Percentiles rank a stretch among this genome's conserved stretches.
Conservation (phyloP, 345 rosid species). For the Populus euphratica region DNA sequence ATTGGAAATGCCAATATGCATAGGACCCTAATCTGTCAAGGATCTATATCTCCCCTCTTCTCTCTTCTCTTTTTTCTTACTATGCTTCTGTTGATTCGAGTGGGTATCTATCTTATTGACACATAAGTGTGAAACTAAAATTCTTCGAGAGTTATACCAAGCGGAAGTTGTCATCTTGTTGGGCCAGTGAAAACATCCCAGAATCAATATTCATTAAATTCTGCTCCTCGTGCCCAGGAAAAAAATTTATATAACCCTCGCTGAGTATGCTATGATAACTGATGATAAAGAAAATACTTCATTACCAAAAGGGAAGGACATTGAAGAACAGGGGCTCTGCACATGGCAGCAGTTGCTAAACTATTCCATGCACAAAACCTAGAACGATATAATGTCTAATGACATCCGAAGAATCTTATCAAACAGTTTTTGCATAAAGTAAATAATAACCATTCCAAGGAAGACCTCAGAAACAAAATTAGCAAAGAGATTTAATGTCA, state of each 20-base stretch:
- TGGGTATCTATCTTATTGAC: too few species aligned
- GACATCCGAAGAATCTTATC: slow-evolving; percentile 3
- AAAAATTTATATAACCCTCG: neutral
- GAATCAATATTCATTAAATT: neutral
- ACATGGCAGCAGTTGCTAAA: neutral
- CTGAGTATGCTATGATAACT: neutral
- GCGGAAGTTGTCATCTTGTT: too few species aligned
- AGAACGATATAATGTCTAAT: neutral
- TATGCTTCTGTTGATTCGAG: too few species aligned
- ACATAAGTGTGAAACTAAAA: neutral
- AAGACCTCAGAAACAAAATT: neutral
- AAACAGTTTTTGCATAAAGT: neutral
- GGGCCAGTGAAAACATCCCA: neutral
- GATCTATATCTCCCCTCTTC: neutral
- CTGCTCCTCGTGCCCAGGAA: neutral
- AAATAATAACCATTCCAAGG: neutral
- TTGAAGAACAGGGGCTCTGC: neutral
- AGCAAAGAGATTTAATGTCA: neutral
- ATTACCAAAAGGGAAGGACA: neutral
- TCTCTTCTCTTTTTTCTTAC: neutral
- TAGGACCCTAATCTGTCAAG: neutral
- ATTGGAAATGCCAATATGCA: neutral
- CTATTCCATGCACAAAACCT: neutral
- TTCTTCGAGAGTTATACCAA: neutral
- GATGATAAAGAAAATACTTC: neutral